Conservation (phyloP, 2,329 filamentous ascomycete genomes). For the Neocucurbitaria cava region DNA sequence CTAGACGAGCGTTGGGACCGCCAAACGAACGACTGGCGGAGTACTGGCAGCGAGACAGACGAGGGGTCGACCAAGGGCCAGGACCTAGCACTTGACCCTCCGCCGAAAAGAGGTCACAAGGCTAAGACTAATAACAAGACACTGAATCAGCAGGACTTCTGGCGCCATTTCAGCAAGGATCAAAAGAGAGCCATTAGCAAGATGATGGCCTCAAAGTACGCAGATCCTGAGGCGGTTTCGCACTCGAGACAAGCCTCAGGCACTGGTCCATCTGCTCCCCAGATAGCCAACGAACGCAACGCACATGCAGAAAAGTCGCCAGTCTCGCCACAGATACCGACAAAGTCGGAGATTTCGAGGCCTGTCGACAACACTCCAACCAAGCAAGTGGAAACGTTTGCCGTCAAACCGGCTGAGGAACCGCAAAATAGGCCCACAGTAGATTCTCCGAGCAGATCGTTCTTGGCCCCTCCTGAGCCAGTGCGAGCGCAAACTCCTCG, state of each 20-base stretch:
- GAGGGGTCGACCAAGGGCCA: constrained; percentile 28
- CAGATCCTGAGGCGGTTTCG: constrained; percentile 42
- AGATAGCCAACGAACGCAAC: constrained; percentile 22
- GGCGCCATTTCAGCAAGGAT: constrained; percentile 51
- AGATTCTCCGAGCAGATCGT: constrained; percentile 12
- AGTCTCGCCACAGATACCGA: constrained; percentile 24
- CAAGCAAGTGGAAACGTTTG: constrained; percentile 12
- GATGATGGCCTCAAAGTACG: constrained; percentile 51
- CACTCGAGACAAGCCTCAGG: constrained; percentile 42
- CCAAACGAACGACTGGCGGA: constrained; percentile 82
- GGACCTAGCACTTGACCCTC: constrained; percentile 25
- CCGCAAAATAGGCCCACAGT: constrained; percentile 8
- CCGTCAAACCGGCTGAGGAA: constrained; percentile 5
- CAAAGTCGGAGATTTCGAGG: constrained; percentile 25
- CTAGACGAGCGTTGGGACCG: constrained; percentile 73
- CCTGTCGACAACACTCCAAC: constrained; percentile 26
- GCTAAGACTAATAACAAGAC: constrained; percentile 55
- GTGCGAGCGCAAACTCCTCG: constrained; percentile 40
- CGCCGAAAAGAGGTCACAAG: constrained; percentile 49
- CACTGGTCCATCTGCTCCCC: constrained; percentile 15
- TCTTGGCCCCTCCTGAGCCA: constrained; percentile 25
- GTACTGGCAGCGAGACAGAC: constrained; percentile 72
- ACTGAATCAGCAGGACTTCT: constrained; percentile 59
- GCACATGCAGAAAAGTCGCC: constrained; percentile 27
- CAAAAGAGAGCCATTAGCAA: constrained; percentile 49